Base-by-base conservation (phyloP, 2,329 filamentous ascomycete genomes). In the Podosphaera fusca region DNA sequence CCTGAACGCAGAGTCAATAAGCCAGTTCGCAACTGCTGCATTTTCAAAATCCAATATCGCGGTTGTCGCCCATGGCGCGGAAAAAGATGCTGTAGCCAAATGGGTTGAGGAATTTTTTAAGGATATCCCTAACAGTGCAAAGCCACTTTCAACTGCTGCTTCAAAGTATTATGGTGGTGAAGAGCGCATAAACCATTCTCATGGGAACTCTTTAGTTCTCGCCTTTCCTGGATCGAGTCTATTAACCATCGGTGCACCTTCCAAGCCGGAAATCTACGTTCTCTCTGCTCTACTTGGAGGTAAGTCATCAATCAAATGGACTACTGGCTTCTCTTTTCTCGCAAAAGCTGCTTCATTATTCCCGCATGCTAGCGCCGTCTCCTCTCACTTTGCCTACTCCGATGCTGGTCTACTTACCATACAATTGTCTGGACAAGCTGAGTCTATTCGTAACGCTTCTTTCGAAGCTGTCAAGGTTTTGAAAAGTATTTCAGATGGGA, bases 81-180 rank as follows among this genome's bases (percentile, higher is more conserved):
- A 82, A 63, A 76, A 87, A 63, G 74, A 76, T 58, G 81, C 85
- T 61, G 75, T 96, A 63, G 78, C 79, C 67, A 94, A 92, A 74
- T 96, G 90, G 89, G 82, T 94, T 61, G 80, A 82, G 67, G 81
- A 94, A 69, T 95, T 95, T 79, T 96, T 98, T 77, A 80, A 81
- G 69, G 75, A 77, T 59, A 75, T 85, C 55, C 77, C 82, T 58
- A 69, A 74, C 64, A 70, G 75, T 61, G 68, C 77, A 60, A 70
- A 72, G 71, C 73, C 67, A 72, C 75, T 65, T 61, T 77, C 80
- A 68, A 73, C 74, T 60, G 71, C 79, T 63, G 75, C 84, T 61
- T 79, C 81, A 69, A 92, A 89, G 73, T 98, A 96, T 81, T 85
- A 81, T 68, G 92, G 92, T 70, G 94, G 92, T 68, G 88, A 98